Base-by-base conservation (phyloP, 78 protist species). In the Bodo saltans region DNA sequence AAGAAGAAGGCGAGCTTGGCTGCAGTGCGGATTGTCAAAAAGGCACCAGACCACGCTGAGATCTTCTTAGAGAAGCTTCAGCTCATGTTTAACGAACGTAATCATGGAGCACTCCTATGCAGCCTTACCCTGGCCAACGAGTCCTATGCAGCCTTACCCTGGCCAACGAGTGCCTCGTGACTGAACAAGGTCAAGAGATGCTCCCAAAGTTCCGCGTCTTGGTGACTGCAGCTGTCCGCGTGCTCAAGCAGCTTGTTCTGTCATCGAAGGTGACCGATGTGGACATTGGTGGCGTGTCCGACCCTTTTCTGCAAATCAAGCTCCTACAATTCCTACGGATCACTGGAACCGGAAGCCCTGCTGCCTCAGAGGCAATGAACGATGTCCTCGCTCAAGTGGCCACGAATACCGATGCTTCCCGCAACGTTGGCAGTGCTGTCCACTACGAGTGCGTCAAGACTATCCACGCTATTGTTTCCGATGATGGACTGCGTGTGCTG, bases 251-350 rank as follows among this genome's bases (percentile, higher is more conserved):
- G 67, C 89, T 97, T 37, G 87, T 92, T 42, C 83, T 78, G 29
- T 52, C 94, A 23, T 92, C 96, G 29, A 92, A 83, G 73, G 81
- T 89, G 30, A 91, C 97, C 29, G 99, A 98, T 38, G 91, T 96
- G 88, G 99, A 97, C 74, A 91, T 98, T n/a, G 40, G 42, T 4
- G 99, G 99, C 30, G 79, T 98, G 52, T 88, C 96, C 1, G 99
- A 98, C 72, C 99, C 99, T 34, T 98, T 96, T 90, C 88, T 98
- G 28, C 99, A 98, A 82, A 95, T 96, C 68, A 85, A 88, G 72
- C 47, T 97, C 37, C 80, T 97, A 41, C 90, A 84, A 38, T 79
- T 94, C 68, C 82, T 97, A 29, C 89, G 97, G 37, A 42, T 93
- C 25, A 86, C 97, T 0, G 98, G 97, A 33, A 0, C 26, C 33